A percentile compares a stretch with the other conserved stretches of the same genome.
Evolutionary conservation across 768 basidiomycete species (phyloP).

Genomic region (Calocera viscosa): DNA sequence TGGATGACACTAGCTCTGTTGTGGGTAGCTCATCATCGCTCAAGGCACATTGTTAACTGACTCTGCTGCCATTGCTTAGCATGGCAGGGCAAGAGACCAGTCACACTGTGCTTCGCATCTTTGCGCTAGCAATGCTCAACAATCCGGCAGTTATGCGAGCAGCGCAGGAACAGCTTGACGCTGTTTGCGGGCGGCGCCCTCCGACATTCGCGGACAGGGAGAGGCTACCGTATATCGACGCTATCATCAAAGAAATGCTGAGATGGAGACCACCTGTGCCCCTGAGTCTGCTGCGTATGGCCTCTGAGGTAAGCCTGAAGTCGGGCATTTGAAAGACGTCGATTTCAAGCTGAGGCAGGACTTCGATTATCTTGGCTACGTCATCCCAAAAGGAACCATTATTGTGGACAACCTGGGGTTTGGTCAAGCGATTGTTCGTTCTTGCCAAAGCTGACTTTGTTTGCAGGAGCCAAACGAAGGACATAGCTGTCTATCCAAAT

Average conservation of each 20-base stretch:
- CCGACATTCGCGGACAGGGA: slow-evolving; percentile 34
- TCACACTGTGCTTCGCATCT: slow-evolving; percentile 2
- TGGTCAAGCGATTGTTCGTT: slow-evolving; percentile 18
- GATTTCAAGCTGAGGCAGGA: too few relatives aligned
- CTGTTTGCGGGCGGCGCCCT: neutral
- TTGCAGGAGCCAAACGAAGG: slow-evolving; percentile 34
- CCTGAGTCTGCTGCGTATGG: slow-evolving; percentile 17
- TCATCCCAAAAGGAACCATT: slow-evolving; percentile 34
- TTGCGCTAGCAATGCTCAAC: slow-evolving; percentile 17
- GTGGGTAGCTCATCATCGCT: neutral
- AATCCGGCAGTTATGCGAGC: slow-evolving; percentile 9
- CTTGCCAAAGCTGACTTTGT: neutral
- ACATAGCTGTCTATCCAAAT: slow-evolving; percentile 31
- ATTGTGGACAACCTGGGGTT: slow-evolving; percentile 15
- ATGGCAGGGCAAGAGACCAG: slow-evolving; percentile 7
- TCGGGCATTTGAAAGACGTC: too few relatives aligned
- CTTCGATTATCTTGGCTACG: slow-evolving; percentile 36
- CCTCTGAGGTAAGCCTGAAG: neutral
- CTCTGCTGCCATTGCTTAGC: neutral
- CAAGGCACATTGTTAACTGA: neutral
- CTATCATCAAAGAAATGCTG: slow-evolving; percentile 24
- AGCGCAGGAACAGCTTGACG: slow-evolving; percentile 11
- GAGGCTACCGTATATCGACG: slow-evolving; percentile 35
- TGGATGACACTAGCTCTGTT: neutral
- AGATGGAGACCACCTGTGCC: slow-evolving; percentile 37